Evolutionary conservation across 257 asterid species (phyloP), one percentile per base, ranked within the genome.

Genomic region (Penstemon eatonii): DNA sequence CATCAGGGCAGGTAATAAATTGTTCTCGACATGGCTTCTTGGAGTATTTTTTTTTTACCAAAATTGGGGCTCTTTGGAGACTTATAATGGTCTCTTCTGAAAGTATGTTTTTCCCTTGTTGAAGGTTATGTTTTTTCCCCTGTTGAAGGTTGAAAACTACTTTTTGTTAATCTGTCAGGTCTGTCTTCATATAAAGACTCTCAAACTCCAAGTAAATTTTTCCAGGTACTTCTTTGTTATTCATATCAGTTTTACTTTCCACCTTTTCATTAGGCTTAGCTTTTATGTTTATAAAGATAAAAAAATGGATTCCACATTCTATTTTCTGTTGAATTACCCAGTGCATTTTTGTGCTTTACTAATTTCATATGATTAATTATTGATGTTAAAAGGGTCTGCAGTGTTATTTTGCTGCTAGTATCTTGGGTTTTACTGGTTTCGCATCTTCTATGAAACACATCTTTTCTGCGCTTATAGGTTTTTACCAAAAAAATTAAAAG

Each of bases 1-100:
- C 87, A 68, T 87, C 97, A 12, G 99, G 99, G 47, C 92, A 89
- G 97, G 99, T 93, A 78, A 72, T 66, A 44, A 41, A 38, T 61
- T 57, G 44, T 19, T 40, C 66, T 42, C 4, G 45, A 54, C 52
- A 56, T 50, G 15, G 58, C 75, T 50, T 59, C 68, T 7, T 43
- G 49, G 52, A 64, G 67, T 66, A 39, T 56, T 72, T 43, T 50
- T 25, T 7, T 25, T 49, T 37, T 18, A 56, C 19, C 19, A 19
- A 5, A 56, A 3, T 4, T 19, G 42, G 44, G 18, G 19, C 38
- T 65, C 10, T 8, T 4, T 36, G 38, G 60, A 69, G 68, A 71
- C 42, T 49, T 73, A 46, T 46, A 53, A 58, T 6, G 11, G 46
- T 50, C 46, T 63, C 19, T 66, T 36, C 53, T 60, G 71, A 19